phyloP scores from a whole-genome alignment of 208 protist species.

The Trypanosoma cruzi region DNA sequence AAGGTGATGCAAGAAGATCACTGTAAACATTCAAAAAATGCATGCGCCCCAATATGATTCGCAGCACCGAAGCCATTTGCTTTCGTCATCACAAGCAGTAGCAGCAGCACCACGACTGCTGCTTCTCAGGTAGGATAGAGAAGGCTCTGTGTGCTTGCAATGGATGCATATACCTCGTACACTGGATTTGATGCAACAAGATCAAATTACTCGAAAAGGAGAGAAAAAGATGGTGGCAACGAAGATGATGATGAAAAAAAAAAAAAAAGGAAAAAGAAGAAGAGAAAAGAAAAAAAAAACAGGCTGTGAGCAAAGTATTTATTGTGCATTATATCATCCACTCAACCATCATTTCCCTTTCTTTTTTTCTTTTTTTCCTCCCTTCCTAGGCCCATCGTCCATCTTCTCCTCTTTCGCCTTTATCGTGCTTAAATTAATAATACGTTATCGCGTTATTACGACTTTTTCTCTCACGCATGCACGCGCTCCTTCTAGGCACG shows the following conservation, averaged over 20 bases:
- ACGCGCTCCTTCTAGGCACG: not conserved
- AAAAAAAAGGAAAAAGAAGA: constrained; percentile 5
- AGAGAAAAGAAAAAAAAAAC: constrained; percentile 9
- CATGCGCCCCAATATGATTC: not conserved
- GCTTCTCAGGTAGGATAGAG: not conserved
- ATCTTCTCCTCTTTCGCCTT: not conserved
- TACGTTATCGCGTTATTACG: not conserved
- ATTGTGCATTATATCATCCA: not conserved
- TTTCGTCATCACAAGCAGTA: not conserved
- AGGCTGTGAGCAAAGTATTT: not conserved
- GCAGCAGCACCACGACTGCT: not conserved
- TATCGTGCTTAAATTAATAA: constrained; percentile 2
- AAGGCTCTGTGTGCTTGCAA: not conserved
- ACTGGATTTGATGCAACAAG: not conserved
- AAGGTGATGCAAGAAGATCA: not conserved
- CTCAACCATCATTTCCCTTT: not conserved
- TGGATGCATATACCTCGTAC: not conserved
- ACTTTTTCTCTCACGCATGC: not conserved
- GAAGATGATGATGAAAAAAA: not conserved
- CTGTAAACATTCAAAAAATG: not conserved
- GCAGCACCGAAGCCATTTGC: not conserved
- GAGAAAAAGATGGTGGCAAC: not conserved
- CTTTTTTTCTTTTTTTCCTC: not conserved
- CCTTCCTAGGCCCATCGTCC: too few relatives aligned
- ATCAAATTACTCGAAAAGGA: constrained; percentile 21